phyloP scores from a whole-genome alignment of 2,329 filamentous ascomycete species.

The Talaromyces pinophilus region DNA sequence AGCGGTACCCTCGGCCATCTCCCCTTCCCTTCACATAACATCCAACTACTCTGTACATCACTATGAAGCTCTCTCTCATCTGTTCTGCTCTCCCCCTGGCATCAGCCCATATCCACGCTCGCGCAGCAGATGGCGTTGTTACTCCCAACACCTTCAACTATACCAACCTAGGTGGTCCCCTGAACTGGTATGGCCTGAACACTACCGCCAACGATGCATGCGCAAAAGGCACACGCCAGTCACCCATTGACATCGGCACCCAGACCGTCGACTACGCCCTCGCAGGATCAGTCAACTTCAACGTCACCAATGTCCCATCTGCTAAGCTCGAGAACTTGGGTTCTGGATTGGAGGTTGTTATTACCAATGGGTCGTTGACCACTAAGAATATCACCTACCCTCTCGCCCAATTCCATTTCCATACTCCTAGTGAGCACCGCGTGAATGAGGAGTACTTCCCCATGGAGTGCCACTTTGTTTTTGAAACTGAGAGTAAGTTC shows the following conservation, averaged over 20 bases:
- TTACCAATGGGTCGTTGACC: constrained; percentile 53
- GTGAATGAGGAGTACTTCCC: too few species aligned
- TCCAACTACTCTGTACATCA: not conserved
- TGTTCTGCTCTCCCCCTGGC: constrained; percentile 2
- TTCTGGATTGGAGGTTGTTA: constrained; percentile 50
- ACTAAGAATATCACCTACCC: too few species aligned
- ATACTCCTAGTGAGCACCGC: too few species aligned
- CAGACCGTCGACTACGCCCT: constrained; percentile 26
- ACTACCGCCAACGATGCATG: constrained; percentile 49
- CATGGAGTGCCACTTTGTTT: too few species aligned
- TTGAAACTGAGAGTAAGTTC: too few species aligned
- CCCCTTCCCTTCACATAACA: too few species aligned
- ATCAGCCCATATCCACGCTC: constrained; percentile 3
- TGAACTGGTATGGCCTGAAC: constrained; percentile 55
- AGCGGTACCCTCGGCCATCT: too few species aligned
- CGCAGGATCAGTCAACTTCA: constrained; percentile 27
- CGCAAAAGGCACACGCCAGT: constrained; percentile 34
- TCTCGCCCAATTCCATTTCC: too few species aligned
- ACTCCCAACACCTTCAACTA: constrained; percentile 2
- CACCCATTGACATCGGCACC: constrained; percentile 56
- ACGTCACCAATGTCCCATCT: constrained; percentile 27
- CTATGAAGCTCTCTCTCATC: constrained; percentile 1
- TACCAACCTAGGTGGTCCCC: constrained; percentile 44
- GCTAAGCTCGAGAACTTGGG: constrained; percentile 50
- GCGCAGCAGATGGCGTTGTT: constrained; percentile 6